A percentile compares a stretch with the other conserved stretches of the same genome.
These are phyloP conservation scores for Rhamnella rubrinervis DNA, from an alignment of 331 rosid genomes.

Conservation along the genomic window DNA sequence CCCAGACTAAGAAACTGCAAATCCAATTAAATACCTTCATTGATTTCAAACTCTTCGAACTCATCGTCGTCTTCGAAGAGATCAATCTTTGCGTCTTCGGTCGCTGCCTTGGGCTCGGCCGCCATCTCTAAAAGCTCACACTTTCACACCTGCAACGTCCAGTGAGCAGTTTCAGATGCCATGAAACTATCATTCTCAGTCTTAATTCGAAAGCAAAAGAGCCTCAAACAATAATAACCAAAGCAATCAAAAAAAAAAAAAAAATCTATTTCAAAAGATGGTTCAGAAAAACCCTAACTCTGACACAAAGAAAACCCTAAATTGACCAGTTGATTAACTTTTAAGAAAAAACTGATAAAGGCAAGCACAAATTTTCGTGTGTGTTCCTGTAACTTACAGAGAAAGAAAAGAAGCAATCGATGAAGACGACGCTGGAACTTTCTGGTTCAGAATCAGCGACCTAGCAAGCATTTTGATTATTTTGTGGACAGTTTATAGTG, in stretches of 20 bases:
- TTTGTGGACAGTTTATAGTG: no score
- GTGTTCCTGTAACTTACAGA: no score
- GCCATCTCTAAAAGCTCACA: slow-evolving; percentile 50
- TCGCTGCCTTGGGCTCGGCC: slow-evolving; percentile 55
- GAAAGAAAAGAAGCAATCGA: no score
- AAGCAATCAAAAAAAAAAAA: neutral
- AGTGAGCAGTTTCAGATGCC: neutral
- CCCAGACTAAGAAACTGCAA: neutral
- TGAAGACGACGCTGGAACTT: no score
- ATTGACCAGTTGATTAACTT: no score
- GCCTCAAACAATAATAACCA: neutral
- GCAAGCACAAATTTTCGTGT: no score
- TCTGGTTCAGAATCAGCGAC: no score
- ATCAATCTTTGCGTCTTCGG: slow-evolving; percentile 80
- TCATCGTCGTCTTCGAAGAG: slow-evolving; percentile 90
- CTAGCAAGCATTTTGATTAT: no score
- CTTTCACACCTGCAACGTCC: neutral
- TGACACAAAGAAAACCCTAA: neutral
- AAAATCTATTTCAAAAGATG: neutral
- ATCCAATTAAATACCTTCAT: slow-evolving; percentile 45
- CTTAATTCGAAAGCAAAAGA: no score
- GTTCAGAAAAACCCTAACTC: slow-evolving; percentile 1
- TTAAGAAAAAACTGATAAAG: no score
- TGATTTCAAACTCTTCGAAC: slow-evolving; percentile 81
- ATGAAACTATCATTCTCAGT: neutral